Evolutionary conservation across 1,284 basidiomycete genomes (phyloP).

Genomic region (Cryptococcus jaspeensis): DNA sequence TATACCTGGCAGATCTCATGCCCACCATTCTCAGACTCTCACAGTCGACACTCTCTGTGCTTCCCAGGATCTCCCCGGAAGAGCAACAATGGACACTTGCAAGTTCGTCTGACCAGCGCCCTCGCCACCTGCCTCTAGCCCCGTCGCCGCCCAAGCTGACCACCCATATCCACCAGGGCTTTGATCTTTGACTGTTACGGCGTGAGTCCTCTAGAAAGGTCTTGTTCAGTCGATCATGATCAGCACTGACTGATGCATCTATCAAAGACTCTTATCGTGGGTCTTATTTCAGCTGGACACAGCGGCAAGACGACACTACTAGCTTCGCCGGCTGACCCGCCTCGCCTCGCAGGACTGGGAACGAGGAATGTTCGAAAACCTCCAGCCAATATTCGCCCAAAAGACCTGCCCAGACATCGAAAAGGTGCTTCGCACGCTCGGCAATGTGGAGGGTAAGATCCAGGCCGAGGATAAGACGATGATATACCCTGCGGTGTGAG

Average conservation of each 20-base stretch:
- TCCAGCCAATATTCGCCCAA: constrained; percentile 22
- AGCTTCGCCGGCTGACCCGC: not conserved
- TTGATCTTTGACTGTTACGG: constrained; percentile 20
- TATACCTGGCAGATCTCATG: too few relatives aligned
- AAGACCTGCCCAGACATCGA: constrained; percentile 19
- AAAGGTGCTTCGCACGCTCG: constrained; percentile 23
- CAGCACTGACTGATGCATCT: not conserved
- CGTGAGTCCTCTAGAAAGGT: constrained; percentile 8
- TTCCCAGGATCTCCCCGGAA: not conserved
- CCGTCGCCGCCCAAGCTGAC: not conserved
- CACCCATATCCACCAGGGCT: constrained; percentile 3
- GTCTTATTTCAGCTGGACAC: not conserved
- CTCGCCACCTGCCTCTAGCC: not conserved
- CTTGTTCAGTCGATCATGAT: not conserved
- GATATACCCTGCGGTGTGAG: constrained; percentile 35
- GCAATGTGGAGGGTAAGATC: constrained; percentile 23
- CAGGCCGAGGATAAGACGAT: constrained; percentile 29
- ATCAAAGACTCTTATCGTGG: constrained; percentile 8
- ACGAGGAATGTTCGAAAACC: constrained; percentile 25
- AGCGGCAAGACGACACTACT: too few relatives aligned
- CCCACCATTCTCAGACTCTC: too few relatives aligned
- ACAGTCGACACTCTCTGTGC: too few relatives aligned
- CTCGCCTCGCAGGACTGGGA: constrained; percentile 29
- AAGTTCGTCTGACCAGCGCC: not conserved
- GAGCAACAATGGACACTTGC: not conserved